Evolutionary conservation across 306 rosid species (phyloP), one percentile per base, ranked within the genome.

Genomic region (Glycine soja): DNA sequence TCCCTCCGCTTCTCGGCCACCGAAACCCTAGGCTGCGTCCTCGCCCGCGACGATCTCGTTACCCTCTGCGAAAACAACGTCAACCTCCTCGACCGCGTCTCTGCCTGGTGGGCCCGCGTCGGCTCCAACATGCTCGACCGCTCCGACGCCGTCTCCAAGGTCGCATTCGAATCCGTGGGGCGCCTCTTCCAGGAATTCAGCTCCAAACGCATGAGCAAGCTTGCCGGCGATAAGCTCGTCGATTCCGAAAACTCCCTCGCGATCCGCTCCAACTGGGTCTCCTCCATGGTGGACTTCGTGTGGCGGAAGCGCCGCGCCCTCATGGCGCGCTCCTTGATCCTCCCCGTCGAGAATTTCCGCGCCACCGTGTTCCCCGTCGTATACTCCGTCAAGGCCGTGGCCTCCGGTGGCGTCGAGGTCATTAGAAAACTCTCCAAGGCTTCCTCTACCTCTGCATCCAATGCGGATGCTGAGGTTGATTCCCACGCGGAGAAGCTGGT

Each of bases 161-260:
- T 95, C 13, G 99, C 99, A 3, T 95, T 95, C 10, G 98, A 95
- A n/a, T 95, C 99, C 0, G 92, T 92, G 8, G 99, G 99, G 32
- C 85, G 98, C 67, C 84, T 93, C 84, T 95, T 93, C 62, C 98
- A 93, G 88, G 99, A 95, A 84, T 95, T 95, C 87, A 87, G 84
- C 68, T 86, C 99, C 2, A 95, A 95, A 85, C 72, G 99, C 40
- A 95, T 93, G 98, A 95, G 99, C 76, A 87, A 88, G 72, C 81
- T 95, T 51, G 99, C 99, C 0, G 99, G 99, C 0, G 99, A 95
- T 38, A 95, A 93, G 82, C 84, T 95, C 1, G 94, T 95, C 2
- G 99, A 95, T 48, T 93, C 98, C n/a, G 99, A 95, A 77, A 95
- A 93, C 15, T 95, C 99, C 14, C 85, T 95, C 5, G 98, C 98